Evolutionary conservation across 2,329 filamentous ascomycete genomes (phyloP).

Genomic region (Paecilomyces niveus): DNA sequence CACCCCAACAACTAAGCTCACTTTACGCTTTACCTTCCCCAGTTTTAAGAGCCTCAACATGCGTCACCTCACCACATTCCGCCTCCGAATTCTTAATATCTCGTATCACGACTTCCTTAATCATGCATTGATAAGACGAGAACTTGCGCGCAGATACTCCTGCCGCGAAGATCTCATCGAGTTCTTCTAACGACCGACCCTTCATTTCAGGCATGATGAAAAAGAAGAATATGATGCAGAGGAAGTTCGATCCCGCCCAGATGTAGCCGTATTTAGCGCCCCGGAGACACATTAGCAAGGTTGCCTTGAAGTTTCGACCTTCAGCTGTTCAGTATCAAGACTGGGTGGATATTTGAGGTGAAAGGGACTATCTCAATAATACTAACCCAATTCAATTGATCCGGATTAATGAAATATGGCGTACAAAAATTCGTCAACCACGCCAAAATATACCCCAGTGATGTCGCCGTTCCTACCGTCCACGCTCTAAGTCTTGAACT

Average conservation of each 20-base stretch:
- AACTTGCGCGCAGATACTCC: slow-evolving; percentile 13
- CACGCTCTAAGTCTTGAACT: slow-evolving; percentile 26
- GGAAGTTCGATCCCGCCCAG: slow-evolving; percentile 12
- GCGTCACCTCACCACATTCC: background rate
- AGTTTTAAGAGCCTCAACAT: background rate
- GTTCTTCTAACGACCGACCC: slow-evolving; percentile 23
- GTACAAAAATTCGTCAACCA: slow-evolving; percentile 30
- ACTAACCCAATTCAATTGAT: slow-evolving; percentile 27
- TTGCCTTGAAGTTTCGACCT: no score
- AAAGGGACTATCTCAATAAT: background rate
- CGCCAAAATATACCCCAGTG: slow-evolving; percentile 27
- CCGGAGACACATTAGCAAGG: background rate
- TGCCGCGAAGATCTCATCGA: slow-evolving; percentile 22
- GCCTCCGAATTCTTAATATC: background rate
- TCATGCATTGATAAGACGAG: slow-evolving; percentile 10
- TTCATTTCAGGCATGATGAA: slow-evolving; percentile 25
- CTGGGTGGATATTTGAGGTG: no score
- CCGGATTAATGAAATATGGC: slow-evolving; percentile 34
- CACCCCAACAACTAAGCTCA: background rate
- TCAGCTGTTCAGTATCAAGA: background rate
- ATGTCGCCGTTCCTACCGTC: slow-evolving; percentile 27
- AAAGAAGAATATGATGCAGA: slow-evolving; percentile 14
- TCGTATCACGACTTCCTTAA: slow-evolving; percentile 7
- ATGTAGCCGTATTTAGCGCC: slow-evolving; percentile 21
- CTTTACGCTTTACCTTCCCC: background rate